phyloP scores from a whole-genome alignment of 2,329 filamentous ascomycete species.

The Alternaria sp. region DNA sequence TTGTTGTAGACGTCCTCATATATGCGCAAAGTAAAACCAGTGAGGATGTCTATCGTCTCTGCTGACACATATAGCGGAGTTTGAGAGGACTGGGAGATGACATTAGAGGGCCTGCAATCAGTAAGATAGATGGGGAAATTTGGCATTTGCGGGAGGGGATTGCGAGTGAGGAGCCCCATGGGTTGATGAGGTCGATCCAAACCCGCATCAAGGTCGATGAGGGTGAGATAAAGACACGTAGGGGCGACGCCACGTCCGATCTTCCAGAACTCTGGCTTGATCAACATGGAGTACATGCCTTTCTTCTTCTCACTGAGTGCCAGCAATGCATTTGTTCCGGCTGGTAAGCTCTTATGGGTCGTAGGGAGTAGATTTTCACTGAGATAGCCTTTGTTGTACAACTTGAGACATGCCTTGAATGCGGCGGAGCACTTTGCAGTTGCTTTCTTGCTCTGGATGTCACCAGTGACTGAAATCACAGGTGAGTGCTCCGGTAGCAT shows the following conservation, averaged over 20 bases:
- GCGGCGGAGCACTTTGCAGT: conserved; percentile 88
- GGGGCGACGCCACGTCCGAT: conserved; percentile 57
- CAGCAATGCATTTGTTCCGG: conserved; percentile 85
- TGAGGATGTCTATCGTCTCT: conserved; percentile 64
- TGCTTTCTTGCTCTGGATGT: conserved; percentile 71
- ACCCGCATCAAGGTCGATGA: conserved; percentile 68
- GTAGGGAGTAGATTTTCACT: conserved; percentile 78
- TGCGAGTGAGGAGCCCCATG: conserved; percentile 75
- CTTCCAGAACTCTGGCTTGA: conserved; percentile 80
- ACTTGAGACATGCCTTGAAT: conserved; percentile 78
- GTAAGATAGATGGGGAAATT: conserved; percentile 77
- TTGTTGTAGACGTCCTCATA: conserved; percentile 93
- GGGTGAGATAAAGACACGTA: conserved; percentile 65
- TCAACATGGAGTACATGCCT: conserved; percentile 76
- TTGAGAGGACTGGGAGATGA: conserved; percentile 60
- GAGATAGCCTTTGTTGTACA: conserved; percentile 72
- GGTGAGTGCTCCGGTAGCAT: conserved; percentile 79
- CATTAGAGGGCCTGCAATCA: conserved; percentile 65
- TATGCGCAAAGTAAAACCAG: conserved; percentile 75
- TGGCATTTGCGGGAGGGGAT: conserved; percentile 69
- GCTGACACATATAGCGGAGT: conserved; percentile 56
- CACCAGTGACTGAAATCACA: conserved; percentile 71
- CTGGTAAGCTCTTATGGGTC: conserved; percentile 74
- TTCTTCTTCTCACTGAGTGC: conserved; percentile 82
- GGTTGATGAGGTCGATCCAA: conserved; percentile 68